A percentile compares a stretch with the other conserved stretches of the same genome.
Evolutionary conservation across 23 red algal genomes (phyloP).

Genomic region (Gracilaria gracilis): DNA sequence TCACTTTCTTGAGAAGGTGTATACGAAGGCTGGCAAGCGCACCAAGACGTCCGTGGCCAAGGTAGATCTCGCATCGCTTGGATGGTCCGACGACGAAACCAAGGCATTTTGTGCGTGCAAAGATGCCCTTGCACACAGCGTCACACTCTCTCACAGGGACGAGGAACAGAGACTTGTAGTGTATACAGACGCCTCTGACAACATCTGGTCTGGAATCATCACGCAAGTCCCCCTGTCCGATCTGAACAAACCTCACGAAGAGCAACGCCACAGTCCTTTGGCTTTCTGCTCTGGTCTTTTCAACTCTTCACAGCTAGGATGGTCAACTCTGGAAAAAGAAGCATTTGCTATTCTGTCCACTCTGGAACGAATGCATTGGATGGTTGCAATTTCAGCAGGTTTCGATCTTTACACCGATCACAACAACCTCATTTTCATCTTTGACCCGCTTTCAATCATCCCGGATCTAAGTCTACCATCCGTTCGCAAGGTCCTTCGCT

Average conservation of each 20-base stretch:
- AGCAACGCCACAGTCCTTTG: background rate
- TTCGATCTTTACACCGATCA: background rate
- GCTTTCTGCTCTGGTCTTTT: constrained; percentile 7
- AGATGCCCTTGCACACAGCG: background rate
- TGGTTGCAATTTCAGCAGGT: background rate
- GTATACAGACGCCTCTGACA: constrained; percentile 8
- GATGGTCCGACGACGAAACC: too few species aligned
- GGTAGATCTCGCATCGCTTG: too few species aligned
- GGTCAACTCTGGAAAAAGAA: constrained; percentile 11
- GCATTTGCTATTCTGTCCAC: background rate
- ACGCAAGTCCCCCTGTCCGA: constrained; percentile 35
- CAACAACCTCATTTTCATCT: constrained; percentile 3
- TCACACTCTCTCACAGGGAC: background rate
- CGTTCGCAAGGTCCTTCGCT: background rate
- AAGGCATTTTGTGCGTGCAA: too few species aligned
- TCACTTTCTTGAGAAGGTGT: too few species aligned
- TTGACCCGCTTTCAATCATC: constrained; percentile 1
- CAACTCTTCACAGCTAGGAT: background rate
- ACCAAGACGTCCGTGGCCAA: too few species aligned
- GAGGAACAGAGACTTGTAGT: background rate
- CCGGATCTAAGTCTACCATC: background rate
- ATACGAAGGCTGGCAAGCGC: too few species aligned
- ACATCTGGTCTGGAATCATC: constrained; percentile 22
- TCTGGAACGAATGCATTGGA: too few species aligned
- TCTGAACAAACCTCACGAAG: too few species aligned